phyloP scores from a whole-genome alignment of 2,329 filamentous ascomycete genomes.

The Fusarium aywerte region DNA sequence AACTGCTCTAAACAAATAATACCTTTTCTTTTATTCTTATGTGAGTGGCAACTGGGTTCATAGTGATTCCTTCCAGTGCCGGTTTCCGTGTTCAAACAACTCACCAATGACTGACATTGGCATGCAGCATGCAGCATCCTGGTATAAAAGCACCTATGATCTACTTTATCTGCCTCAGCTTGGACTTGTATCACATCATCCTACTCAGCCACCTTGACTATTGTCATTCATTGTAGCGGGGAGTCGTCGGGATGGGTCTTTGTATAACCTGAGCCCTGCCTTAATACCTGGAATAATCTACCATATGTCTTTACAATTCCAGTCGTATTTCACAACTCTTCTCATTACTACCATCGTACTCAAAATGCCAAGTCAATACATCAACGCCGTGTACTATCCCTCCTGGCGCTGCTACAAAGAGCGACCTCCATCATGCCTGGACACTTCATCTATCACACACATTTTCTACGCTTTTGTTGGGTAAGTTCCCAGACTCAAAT shows the following conservation, averaged over 20 bases:
- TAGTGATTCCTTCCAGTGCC: background rate
- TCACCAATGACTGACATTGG: background rate
- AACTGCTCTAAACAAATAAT: background rate
- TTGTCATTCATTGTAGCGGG: background rate
- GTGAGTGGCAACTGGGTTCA: conserved; percentile 24
- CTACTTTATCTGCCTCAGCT: background rate
- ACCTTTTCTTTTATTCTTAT: background rate
- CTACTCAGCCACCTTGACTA: background rate
- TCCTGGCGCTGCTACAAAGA: conserved; percentile 72
- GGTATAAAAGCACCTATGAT: background rate
- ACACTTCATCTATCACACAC: conserved; percentile 68
- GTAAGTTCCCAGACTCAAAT: conserved; percentile 36
- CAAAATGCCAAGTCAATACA: conserved; percentile 36
- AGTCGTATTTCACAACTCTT: background rate
- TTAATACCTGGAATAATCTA: conserved; percentile 6
- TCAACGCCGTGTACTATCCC: conserved; percentile 68
- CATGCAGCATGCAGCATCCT: background rate
- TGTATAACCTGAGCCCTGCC: conserved; percentile 15
- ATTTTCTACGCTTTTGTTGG: conserved; percentile 73
- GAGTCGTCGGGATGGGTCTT: conserved; percentile 7
- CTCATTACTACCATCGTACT: background rate
- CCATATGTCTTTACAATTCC: background rate
- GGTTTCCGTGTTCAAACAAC: background rate
- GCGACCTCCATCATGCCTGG: conserved; percentile 68
- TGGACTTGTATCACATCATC: background rate